Percentiles rank a stretch among this genome's conserved stretches.
These are phyloP conservation scores for Euphorbia tirucalli DNA, from an alignment of 345 rosid species.

Conservation along the genomic window DNA sequence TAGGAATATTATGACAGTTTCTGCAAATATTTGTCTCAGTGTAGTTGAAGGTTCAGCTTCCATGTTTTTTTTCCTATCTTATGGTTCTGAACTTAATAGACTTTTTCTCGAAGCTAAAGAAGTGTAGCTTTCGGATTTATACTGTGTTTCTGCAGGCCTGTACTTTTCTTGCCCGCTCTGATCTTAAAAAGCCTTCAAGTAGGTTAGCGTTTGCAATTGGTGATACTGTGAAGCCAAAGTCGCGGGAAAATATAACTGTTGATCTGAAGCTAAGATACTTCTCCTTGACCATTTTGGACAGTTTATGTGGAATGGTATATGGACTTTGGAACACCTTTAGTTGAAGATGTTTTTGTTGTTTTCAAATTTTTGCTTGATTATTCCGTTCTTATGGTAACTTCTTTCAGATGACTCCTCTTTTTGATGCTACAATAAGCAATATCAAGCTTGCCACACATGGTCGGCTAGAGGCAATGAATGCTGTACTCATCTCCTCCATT, in stretches of 20 bases:
- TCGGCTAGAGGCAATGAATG: constrained; percentile 89
- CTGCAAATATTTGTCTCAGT: not conserved
- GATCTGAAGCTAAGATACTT: constrained; percentile 83
- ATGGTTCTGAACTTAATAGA: not conserved
- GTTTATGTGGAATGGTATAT: constrained; percentile 89
- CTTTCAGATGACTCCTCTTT: constrained; percentile 87
- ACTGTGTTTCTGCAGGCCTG: constrained; percentile 64
- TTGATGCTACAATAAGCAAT: constrained; percentile 83
- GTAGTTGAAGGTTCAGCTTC: not conserved
- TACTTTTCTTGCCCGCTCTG: constrained; percentile 91
- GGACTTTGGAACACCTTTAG: constrained; percentile 13
- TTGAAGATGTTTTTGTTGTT: not conserved
- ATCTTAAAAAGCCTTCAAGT: constrained; percentile 77
- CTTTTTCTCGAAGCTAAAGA: constrained; percentile 5
- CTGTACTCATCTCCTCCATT: constrained; percentile 81
- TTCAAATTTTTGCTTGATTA: constrained; percentile 2
- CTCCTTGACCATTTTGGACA: constrained; percentile 83
- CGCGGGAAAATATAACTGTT: constrained; percentile 74
- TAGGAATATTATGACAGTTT: not conserved
- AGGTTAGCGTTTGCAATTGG: constrained; percentile 76
- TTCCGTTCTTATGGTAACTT: constrained; percentile 16
- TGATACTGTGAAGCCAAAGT: constrained; percentile 85
- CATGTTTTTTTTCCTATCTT: not conserved
- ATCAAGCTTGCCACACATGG: constrained; percentile 98
- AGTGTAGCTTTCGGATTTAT: constrained; percentile 13